Evolutionary conservation across 2,329 filamentous ascomycete genomes (phyloP), one percentile per base, ranked within the genome.

Genomic region (Plectosphaerella sp.): DNA sequence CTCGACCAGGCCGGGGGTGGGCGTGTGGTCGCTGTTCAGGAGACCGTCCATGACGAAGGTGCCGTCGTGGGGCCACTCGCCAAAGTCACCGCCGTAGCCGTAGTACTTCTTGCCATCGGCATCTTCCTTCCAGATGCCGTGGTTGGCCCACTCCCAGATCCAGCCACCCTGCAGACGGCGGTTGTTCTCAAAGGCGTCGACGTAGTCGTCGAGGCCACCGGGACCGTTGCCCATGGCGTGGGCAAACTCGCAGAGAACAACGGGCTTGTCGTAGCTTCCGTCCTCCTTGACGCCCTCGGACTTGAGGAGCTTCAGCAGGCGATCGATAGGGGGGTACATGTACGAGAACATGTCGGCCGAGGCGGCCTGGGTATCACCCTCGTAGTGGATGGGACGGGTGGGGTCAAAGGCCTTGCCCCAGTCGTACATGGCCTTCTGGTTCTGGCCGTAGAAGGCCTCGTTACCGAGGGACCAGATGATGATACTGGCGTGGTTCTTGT

Each of bases 181-280:
- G 54, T 87, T 72, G 25, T 74, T 73, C 33, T 79, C 77, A 68
- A 89, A 90, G 0, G 77, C 74, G 41, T 83, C 73, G 47, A 86
- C 74, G 54, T 90, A 90, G 54, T 89, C 86, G 54, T 86, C 78
- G 11, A 90, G 73, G 35, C 79, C 80, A 1, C 87, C 87, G 0
- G 87, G 87, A 0, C 86, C 87, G 59, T 89, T 90, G 6, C 87
- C 87, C 87, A 90, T 89, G 2, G 87, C 85, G 59, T 82, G 79
- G 0, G 66, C 77, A 54, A 79, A 82, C 56, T 84, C 79, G 60
- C 78, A 82, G 3, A 82, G 72, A 2, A 88, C 70, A 2, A 87
- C 67, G 0, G 83, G 83, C 66, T 87, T 82, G 4, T 74, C 68
- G 16, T 69, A 80, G 14, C 65, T 68, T 45, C 74, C 75, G 47